Base-by-base conservation (phyloP, 164 flowering plant genomes). In the Macadamia integrifolia region DNA sequence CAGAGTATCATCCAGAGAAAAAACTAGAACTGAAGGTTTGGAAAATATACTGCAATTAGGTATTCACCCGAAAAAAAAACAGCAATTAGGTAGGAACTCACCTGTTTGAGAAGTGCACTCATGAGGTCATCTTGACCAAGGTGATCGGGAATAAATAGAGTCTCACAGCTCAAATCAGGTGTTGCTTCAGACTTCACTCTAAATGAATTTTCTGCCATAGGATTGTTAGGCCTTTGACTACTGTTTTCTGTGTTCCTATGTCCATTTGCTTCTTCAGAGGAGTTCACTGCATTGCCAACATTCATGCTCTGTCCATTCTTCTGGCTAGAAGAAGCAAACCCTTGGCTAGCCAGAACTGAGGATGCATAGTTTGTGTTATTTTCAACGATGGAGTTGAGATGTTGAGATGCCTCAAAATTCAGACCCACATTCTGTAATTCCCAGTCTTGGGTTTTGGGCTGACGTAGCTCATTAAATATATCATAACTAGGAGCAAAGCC, bases 31-130 rank as follows among this genome's bases (percentile, higher is more conserved):
- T 8, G 8, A 31, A 14, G 59, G 55, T 8, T 17, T 59, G n/a
- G 69, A 12, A 29, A 66, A 35, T 1, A 55, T 56, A 17, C 30
- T 46, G 13, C 50, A 8, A 11, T 8, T 46, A 11, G 13, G 50
- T 46, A 46, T 3, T 5, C 40, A 35, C 40, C 48, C 3, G 50
- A 46, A 46, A 46, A 9, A 9, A 43, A 9, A 43, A 43, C 6
- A 43, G 6, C 9, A 43, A 43, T 5, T 43, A 43, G 9, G 9
- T 43, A 43, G 9, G 59, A 66, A 32, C 75, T 31, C 31, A 90
- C 98, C 92, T 88, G 97, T 69, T 87, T 88, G 53, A 90, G 83
- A 63, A 90, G 75, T 13, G 81, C 87, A 81, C 84, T 80, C 87
- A 88, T 78, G 66, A 87, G 85, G 74, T 88, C 96, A 57, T 91